Evolutionary conservation across 2,329 filamentous ascomycete species (phyloP).

Genomic region (Ophiosphaerella narmari): DNA sequence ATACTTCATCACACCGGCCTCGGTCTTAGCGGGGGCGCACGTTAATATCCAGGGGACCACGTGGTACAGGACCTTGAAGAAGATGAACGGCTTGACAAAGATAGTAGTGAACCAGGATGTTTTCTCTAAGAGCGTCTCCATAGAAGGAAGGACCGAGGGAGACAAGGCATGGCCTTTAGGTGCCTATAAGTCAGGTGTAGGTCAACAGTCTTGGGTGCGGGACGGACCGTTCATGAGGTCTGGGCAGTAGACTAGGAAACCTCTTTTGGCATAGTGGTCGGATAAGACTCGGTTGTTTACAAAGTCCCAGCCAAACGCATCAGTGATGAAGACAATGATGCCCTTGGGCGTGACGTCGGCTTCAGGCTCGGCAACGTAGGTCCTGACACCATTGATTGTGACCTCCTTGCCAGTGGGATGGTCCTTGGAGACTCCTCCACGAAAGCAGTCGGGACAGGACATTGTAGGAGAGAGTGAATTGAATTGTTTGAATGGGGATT

Average conservation of each 20-base stretch:
- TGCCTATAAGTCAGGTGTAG: neutral
- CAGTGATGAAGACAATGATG: conserved; percentile 1
- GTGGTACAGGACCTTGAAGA: neutral
- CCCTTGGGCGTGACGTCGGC: neutral
- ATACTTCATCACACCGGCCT: conserved; percentile 1
- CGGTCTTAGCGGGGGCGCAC: neutral
- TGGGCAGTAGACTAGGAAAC: conserved; percentile 1
- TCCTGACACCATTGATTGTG: neutral
- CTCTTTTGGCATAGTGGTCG: conserved; percentile 1
- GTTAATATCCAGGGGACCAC: neutral
- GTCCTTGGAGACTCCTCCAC: neutral
- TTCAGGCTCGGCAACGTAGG: neutral
- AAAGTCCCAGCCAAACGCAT: neutral
- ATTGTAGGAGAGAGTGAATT: neutral
- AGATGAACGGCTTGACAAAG: neutral
- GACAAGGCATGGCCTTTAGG: neutral
- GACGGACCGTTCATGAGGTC: neutral
- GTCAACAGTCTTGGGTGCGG: neutral
- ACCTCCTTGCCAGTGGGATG: conserved; percentile 1
- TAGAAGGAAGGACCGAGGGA: neutral
- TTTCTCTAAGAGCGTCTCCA: neutral
- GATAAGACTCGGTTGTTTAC: neutral
- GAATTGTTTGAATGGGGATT: neutral
- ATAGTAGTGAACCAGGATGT: neutral
- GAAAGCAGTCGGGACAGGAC: neutral